A percentile compares a stretch with the other conserved stretches of the same genome.
Conservation (phyloP, 2,329 filamentous ascomycete genomes). For the Aureobasidium sp. region DNA sequence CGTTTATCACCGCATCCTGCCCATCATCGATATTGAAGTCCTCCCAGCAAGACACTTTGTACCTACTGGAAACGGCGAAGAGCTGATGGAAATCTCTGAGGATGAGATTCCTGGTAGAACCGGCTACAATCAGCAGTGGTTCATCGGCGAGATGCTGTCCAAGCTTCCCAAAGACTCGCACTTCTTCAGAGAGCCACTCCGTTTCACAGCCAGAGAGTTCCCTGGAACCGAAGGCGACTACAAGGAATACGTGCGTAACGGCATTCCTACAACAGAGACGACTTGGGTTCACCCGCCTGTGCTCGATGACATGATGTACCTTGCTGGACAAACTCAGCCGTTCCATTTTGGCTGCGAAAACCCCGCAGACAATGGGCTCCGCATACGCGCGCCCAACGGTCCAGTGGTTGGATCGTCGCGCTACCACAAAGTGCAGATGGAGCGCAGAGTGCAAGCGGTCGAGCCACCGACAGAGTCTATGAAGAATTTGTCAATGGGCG, state of each 20-base stretch:
- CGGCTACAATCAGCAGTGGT: constrained; percentile 20
- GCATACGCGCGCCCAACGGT: constrained; percentile 16
- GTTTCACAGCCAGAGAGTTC: constrained; percentile 28
- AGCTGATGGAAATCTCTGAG: constrained; percentile 38
- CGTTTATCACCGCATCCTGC: constrained; percentile 43
- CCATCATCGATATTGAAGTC: constrained; percentile 44
- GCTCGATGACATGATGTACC: constrained; percentile 25
- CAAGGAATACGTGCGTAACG: constrained; percentile 31
- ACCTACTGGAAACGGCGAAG: constrained; percentile 25
- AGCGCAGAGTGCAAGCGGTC: background rate
- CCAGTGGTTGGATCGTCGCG: constrained; percentile 17
- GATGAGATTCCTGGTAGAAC: constrained; percentile 28
- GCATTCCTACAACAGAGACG: constrained; percentile 33
- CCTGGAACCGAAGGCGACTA: constrained; percentile 32
- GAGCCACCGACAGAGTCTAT: background rate
- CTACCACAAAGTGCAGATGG: background rate
- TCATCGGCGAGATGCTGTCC: constrained; percentile 24
- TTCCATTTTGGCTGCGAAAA: constrained; percentile 22
- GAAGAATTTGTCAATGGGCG: background rate
- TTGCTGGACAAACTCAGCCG: constrained; percentile 25
- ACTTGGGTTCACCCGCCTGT: constrained; percentile 39
- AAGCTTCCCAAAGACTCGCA: constrained; percentile 17
- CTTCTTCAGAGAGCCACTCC: constrained; percentile 14
- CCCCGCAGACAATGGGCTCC: constrained; percentile 17
- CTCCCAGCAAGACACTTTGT: constrained; percentile 46